These are phyloP conservation scores for Aspergillus nanangensis DNA, from an alignment of 495 filamentous ascomycete species.

Conservation along the genomic window DNA sequence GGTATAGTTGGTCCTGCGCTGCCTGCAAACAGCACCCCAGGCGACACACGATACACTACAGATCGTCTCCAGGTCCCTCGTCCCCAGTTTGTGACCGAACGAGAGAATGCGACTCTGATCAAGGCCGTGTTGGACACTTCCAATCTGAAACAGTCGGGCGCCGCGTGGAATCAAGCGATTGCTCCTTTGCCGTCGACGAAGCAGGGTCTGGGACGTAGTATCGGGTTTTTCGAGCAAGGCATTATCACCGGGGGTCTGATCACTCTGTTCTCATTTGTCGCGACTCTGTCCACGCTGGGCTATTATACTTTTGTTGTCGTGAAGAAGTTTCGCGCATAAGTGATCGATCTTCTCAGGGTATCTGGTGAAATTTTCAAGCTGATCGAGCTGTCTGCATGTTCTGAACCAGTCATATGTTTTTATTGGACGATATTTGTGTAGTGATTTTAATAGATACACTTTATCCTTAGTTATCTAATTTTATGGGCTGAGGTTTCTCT, in stretches of 20 bases:
- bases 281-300: conserved; percentile 21
- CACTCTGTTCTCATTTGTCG: conserved; percentile 21
- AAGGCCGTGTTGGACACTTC: conserved; percentile 14
- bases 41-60: conserved; percentile 32
- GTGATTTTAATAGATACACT: too few species aligned
- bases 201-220: conserved; percentile 26
- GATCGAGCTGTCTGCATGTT: too few species aligned
- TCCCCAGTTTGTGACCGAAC: conserved; percentile 30
- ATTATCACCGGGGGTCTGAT: conserved; percentile 37
- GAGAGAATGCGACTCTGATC: conserved; percentile 6
- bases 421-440: too few species aligned
- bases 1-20: conserved; percentile 35
- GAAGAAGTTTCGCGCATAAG: conserved; percentile 6
- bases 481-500: too few species aligned
- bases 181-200: conserved; percentile 35
- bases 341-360: background rate
- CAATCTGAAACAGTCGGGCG: conserved; percentile 8
- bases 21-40: conserved; percentile 20
- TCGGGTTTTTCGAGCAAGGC: conserved; percentile 53
- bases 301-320: conserved; percentile 24
- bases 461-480: too few species aligned
- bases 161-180: conserved; percentile 22
- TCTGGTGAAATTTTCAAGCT: too few species aligned
- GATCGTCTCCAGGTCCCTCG: conserved; percentile 34
- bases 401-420: too few species aligned